Evolutionary conservation across 352 stramenopile species (phyloP), one percentile per base, ranked within the genome.

Genomic region (Pythium folliculosum): DNA sequence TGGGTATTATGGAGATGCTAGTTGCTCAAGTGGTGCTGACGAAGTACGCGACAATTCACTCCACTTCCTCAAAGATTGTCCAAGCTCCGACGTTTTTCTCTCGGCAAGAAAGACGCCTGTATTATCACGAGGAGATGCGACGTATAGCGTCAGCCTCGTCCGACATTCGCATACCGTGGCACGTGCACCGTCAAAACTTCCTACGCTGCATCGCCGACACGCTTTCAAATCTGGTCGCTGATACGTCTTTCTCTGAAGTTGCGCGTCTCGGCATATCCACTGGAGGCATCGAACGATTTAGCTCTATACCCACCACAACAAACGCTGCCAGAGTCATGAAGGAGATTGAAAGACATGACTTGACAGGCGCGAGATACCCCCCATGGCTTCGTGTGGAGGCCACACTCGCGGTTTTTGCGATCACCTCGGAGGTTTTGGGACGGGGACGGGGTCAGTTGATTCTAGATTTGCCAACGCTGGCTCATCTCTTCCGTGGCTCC

Each of bases 1-100:
- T 73, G 5, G 66, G 60, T 14, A 67, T 74, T 30, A 52, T 51
- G 37, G 68, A 74, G 59, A 74, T 74, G 68, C 49, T 74, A 12
- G 9, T 74, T 16, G 62, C 62, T 19, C 27, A 53, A 38, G 27
- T 70, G 13, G n/a, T 67, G n/a, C 53, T 59, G 38, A 16, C 35
- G 0, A 54, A 58, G 37, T 32, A 43, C 1, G 0, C 27, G 1
- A 32, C 14, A 0, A 22, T 66, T 12, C 32, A 45, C 27, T 27
- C 13, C 17, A 63, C 25, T 17, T 60, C 67, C 1, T 21, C 62
- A 10, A 82, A 53, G 61, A 59, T 89, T 8, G 17, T 85, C 3
- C 58, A 67, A 49, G 60, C 61, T 13, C 71, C 74, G 2, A 62
- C 55, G 16, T 81, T 78, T 51, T 19, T 25, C n/a, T 70, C 71